phyloP scores from a whole-genome alignment of 2,329 filamentous ascomycete genomes.

The Colletotrichum endophyticum region DNA sequence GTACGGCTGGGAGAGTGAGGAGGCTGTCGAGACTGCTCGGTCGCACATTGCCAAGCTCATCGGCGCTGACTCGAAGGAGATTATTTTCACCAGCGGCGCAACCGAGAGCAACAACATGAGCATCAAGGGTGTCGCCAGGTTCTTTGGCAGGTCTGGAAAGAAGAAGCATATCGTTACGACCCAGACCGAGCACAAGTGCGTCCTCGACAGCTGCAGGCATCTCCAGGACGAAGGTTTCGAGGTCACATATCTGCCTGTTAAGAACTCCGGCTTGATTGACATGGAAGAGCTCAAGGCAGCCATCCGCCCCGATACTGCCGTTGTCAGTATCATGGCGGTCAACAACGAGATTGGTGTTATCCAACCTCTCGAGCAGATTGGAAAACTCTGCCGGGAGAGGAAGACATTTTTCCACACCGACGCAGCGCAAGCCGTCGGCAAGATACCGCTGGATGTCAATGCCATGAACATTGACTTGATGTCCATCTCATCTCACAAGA shows the following conservation, averaged over 20 bases:
- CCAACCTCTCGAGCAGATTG: conserved; percentile 92
- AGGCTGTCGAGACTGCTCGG: conserved; percentile 87
- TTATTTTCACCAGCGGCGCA: conserved; percentile 97
- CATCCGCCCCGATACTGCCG: conserved; percentile 86
- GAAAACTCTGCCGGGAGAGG: conserved; percentile 85
- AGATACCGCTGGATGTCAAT: conserved; percentile 96
- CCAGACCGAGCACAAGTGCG: conserved; percentile 99
- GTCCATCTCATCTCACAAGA: conserved; percentile 98
- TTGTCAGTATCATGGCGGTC: conserved; percentile 98
- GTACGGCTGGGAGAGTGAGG: conserved; percentile 98
- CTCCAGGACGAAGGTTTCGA: conserved; percentile 96
- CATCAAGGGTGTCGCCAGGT: conserved; percentile 95
- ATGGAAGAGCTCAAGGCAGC: conserved; percentile 86
- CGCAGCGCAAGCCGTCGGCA: conserved; percentile 95
- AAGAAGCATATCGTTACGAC: conserved; percentile 98
- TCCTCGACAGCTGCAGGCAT: conserved; percentile 95
- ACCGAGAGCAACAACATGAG: conserved; percentile 99
- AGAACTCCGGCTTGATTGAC: conserved; percentile 82
- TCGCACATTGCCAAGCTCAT: conserved; percentile 85
- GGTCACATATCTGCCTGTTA: conserved; percentile 94
- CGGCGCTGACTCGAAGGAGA: conserved; percentile 95
- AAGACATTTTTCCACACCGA: conserved; percentile 99
- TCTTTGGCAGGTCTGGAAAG: conserved; percentile 91
- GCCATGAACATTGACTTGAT: conserved; percentile 98
- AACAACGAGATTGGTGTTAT: conserved; percentile 99